Base-by-base conservation (phyloP, 176 grass and related monocot genomes). In the Coix lacrymajobi region DNA sequence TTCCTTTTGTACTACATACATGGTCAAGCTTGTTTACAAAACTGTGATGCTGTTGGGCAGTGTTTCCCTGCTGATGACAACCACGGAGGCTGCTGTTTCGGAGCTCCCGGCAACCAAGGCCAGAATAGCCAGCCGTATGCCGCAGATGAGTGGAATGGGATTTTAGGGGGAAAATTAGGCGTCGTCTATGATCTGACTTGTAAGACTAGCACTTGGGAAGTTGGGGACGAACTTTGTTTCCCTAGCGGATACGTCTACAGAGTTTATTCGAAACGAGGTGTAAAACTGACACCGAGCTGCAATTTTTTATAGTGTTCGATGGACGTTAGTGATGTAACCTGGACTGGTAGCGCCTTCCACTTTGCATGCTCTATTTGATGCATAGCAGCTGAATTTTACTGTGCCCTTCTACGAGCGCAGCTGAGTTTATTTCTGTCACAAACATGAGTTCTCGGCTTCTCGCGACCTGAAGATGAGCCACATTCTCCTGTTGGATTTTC, bases 11-110 rank as follows among this genome's bases (percentile, higher is more conserved):
- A 30, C 22, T 6, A 11, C 48, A n/a, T 29, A 52, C 71, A 29
- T 32, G 15, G 49, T 57, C 9, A n/a, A 22, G 58, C 11, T 70
- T 62, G 11, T 71, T 79, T 81, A 58, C 62, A 30, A 70, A 46
- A 33, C 6, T 81, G 24, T 62, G 8, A 14, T 73, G 34, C 29
- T 66, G 39, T 77, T 34, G 38, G 88, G 43, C 89, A 98, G 92
- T 77, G 89, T 98, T 61, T 95, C 96, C 48, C 77, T 98, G 72
- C 64, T 98, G 82, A 83, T 98, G 88, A 88, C 84, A 76, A 94
- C 92, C 29, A 91, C 90, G 15, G 95, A 97, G 74, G 95, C 92
- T 20, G 78, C 86, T 66, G 84, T 97, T 29, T 71, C 93, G 22
- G 95, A 97, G 80, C 85, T 79, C 28, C 83, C 88, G 10, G 86